phyloP scores from a whole-genome alignment of 768 basidiomycete genomes.

The Omphalotus guepiniiformis region DNA sequence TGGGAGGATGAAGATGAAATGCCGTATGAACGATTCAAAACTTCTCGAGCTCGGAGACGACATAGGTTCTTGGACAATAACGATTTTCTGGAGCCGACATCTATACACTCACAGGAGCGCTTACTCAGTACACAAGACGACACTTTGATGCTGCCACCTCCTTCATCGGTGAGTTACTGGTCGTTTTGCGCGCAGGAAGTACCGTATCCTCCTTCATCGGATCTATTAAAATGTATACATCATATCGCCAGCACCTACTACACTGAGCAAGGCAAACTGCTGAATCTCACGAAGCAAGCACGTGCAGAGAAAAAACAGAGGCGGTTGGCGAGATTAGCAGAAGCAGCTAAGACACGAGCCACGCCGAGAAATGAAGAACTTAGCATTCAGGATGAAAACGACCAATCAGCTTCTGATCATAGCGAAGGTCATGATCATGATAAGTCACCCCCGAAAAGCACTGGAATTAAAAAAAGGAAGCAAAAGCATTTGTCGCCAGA shows the following conservation, averaged over 20 bases:
- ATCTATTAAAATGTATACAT: constrained; percentile 49
- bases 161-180: constrained; percentile 3
- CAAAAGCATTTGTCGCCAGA: background rate
- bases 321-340: constrained; percentile 2
- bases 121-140: too few species aligned
- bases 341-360: background rate
- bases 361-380: background rate
- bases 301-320: constrained; percentile 7
- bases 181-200: constrained; percentile 33
- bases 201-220: constrained; percentile 23
- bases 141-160: background rate
- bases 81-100: constrained; percentile 38
- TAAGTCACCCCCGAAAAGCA: background rate
- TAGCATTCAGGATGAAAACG: background rate
- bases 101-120: too few species aligned
- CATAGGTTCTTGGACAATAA: constrained; percentile 35
- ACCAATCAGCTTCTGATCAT: constrained; percentile 7
- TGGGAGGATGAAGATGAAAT: background rate
- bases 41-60: constrained; percentile 26
- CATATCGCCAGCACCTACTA: constrained; percentile 47
- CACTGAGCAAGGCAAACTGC: constrained; percentile 35
- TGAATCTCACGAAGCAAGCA: constrained; percentile 26
- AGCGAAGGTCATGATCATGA: constrained; percentile 2
- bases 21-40: background rate
- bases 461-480: background rate